These are phyloP conservation scores for Butyriboletus appendiculatus DNA, from an alignment of 1,284 basidiomycete species.

Conservation along the genomic window DNA sequence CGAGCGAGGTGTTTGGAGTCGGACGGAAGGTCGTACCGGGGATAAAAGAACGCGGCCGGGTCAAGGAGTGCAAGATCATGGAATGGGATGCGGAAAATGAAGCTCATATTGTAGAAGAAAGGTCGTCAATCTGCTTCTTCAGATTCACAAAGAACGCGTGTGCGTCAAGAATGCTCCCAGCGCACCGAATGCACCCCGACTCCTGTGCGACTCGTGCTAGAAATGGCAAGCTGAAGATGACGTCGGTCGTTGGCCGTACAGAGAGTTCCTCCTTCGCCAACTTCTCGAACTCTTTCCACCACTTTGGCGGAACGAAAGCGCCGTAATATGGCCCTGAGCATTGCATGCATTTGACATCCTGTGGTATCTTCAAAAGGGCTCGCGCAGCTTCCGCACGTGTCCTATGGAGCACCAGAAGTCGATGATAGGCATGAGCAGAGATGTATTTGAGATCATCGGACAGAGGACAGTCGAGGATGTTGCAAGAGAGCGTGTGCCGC, in stretches of 20 bases:
- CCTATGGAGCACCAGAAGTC: constrained; percentile 60
- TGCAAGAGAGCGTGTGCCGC: constrained; percentile 51
- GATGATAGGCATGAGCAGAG: constrained; percentile 64
- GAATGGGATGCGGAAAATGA: not conserved
- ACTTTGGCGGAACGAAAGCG: constrained; percentile 54
- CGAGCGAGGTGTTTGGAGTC: not conserved
- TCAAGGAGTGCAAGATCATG: not conserved
- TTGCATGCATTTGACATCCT: constrained; percentile 62
- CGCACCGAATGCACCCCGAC: constrained; percentile 57
- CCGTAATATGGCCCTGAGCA: constrained; percentile 57
- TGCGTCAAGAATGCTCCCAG: constrained; percentile 61
- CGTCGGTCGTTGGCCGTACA: constrained; percentile 54
- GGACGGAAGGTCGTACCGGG: not conserved
- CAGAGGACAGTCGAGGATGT: constrained; percentile 54
- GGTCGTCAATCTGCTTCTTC: constrained; percentile 57
- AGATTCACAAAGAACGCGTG: constrained; percentile 54
- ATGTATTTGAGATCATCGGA: constrained; percentile 67
- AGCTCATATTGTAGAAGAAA: constrained; percentile 56
- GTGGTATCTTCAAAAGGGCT: constrained; percentile 45
- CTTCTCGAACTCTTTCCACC: constrained; percentile 65
- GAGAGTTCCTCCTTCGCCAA: constrained; percentile 57
- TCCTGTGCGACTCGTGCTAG: constrained; percentile 51
- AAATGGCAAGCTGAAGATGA: constrained; percentile 62
- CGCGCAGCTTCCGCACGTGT: constrained; percentile 50
- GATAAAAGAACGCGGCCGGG: not conserved